Conservation (phyloP, 352 stramenopile species). For the Saprolegnia diclina region DNA sequence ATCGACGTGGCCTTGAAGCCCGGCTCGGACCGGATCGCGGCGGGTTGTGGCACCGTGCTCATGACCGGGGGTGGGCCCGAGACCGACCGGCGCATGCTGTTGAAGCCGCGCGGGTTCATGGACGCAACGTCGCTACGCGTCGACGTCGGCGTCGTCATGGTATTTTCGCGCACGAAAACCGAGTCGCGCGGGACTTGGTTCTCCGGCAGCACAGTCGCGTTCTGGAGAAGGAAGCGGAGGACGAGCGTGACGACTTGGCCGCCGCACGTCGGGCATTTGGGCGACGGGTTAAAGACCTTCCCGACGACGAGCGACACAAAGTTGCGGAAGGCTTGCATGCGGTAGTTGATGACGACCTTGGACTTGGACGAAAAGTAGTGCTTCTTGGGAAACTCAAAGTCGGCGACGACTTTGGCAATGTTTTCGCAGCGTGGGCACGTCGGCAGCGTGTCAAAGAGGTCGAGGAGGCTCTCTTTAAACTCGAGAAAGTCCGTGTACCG, state of each 20-base stretch:
- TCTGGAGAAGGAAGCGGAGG: conserved; percentile 23
- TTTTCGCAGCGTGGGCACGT: conserved; percentile 76
- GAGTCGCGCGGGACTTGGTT: conserved; percentile 25
- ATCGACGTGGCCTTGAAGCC: conserved; percentile 8
- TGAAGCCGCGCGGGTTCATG: conserved; percentile 1
- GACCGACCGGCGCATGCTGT: conserved; percentile 7
- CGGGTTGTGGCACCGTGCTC: neutral
- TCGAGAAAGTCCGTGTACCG: conserved; percentile 27
- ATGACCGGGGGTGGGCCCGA: neutral
- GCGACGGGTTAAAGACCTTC: conserved; percentile 74
- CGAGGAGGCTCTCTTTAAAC: conserved; percentile 19
- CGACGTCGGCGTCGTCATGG: conserved; percentile 5
- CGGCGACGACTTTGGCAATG: conserved; percentile 67
- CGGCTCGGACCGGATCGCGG: neutral
- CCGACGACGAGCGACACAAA: conserved; percentile 77
- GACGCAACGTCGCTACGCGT: conserved; percentile 10
- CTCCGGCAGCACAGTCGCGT: conserved; percentile 23
- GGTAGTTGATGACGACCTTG: conserved; percentile 77
- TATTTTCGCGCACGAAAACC: neutral
- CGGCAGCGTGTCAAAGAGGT: conserved; percentile 32
- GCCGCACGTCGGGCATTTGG: conserved; percentile 79
- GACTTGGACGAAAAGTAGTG: conserved; percentile 74
- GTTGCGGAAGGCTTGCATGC: conserved; percentile 71
- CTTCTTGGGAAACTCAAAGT: conserved; percentile 84
- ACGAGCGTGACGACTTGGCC: conserved; percentile 31